Base-by-base conservation (phyloP, 1,139 yeast species). In the Zygosaccharomyces pseudobailii region DNA sequence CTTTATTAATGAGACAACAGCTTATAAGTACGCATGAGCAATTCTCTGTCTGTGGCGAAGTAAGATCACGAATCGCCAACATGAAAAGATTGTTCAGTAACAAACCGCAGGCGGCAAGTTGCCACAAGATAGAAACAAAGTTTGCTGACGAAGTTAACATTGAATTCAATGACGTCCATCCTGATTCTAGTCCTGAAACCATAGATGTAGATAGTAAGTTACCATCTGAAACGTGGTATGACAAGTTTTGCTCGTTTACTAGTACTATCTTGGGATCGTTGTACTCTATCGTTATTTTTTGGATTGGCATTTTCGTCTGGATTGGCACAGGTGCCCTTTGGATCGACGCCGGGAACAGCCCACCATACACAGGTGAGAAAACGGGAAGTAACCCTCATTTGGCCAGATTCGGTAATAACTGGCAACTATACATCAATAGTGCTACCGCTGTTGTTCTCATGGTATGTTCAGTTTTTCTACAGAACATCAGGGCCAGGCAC, bases 391-490 rank as follows among this genome's bases (percentile, higher is more conserved):
- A 59, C 31, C 63, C 63, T 8, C 40, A 46, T 32, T 36, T 49
- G 28, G 31, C 55, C 31, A 59, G 49, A 35, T 70, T 66, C 48
- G 61, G 69, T 41, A 59, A 68, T 47, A 52, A 52, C 20, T 70
- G 74, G 73, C 73, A 70, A 53, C 56, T 70, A 63, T 68, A 67
- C 48, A 65, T 70, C 34, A 70, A 70, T 53, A 69, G 72, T 19
- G 71, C 72, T 1, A 64, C 67, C 2, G 72, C 73, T 3, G 71
- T 69, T 4, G 61, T 61, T 10, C 50, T 70, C 13, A 52, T 67
- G n/a, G 53, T 69, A 9, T 59, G 66, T 17, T 59, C 68, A 9
- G 58, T 65, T 19, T 66, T 70, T 46, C 51, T 70, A 39, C 71
- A 68, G 46, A 69, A 70, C 46, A 62, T 69, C 35, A 62, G 73